A percentile compares a stretch with the other conserved stretches of the same genome.
Evolutionary conservation across 768 basidiomycete species (phyloP).

Genomic region (Amanita polypyramis): DNA sequence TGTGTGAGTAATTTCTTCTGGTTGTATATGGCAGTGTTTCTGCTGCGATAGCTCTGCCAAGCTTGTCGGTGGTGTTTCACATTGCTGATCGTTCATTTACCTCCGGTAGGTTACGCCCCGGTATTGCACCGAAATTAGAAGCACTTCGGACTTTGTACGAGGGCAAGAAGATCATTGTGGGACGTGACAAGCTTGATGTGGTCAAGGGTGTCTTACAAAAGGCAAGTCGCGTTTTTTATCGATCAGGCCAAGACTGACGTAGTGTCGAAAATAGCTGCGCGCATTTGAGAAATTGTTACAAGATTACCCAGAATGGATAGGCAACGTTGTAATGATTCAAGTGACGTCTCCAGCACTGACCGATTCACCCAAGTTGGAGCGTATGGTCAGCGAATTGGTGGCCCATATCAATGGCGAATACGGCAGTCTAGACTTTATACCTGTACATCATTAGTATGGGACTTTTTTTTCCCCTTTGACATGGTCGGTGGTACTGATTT

Average conservation of each 20-base stretch:
- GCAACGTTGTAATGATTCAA: conserved; percentile 80
- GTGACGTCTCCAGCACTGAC: conserved; percentile 90
- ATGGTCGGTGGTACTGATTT: not conserved
- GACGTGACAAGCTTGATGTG: conserved; percentile 95
- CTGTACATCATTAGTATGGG: conserved; percentile 94
- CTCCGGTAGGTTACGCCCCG: conserved; percentile 48
- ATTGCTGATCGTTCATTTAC: conserved; percentile 1
- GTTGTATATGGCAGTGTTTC: too few species aligned
- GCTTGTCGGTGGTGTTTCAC: not conserved
- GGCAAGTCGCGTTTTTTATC: conserved; percentile 25
- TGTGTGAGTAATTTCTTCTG: conserved; percentile 33
- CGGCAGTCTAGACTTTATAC: conserved; percentile 89
- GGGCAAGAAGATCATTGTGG: conserved; percentile 97
- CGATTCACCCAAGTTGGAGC: conserved; percentile 89
- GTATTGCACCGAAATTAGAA: conserved; percentile 84
- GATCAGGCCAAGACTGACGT: not conserved
- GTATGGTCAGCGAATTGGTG: conserved; percentile 88
- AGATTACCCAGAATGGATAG: conserved; percentile 93
- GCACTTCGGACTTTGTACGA: conserved; percentile 78
- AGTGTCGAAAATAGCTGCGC: conserved; percentile 49
- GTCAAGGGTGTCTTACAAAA: conserved; percentile 98
- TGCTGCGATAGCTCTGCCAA: not conserved
- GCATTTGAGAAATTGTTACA: conserved; percentile 92
- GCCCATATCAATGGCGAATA: conserved; percentile 94
- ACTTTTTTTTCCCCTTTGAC: not conserved